These are phyloP conservation scores for Pseudonitzschia multistriata DNA, from an alignment of 108 stramenopile genomes.

Conservation along the genomic window DNA sequence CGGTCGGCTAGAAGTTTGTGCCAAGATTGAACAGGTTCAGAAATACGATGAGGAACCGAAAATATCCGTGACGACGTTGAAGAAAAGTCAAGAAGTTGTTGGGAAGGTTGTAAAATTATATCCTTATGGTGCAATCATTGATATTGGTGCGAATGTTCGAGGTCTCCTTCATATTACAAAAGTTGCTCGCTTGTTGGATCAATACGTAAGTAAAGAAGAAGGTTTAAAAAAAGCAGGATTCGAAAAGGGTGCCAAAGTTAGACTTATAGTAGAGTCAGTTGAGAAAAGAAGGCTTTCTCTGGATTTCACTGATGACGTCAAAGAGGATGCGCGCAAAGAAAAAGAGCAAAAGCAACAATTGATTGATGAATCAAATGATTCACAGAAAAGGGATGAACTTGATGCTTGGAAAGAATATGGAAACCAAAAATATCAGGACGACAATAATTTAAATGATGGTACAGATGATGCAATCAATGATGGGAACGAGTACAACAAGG, in stretches of 20 bases:
- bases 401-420: constrained; percentile 10
- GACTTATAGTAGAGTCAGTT: constrained; percentile 47
- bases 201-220: constrained; percentile 59
- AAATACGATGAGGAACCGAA: constrained; percentile 19
- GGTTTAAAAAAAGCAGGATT: constrained; percentile 60
- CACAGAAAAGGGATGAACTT: background rate
- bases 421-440: constrained; percentile 23
- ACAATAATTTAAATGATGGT: background rate
- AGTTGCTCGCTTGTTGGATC: constrained; percentile 49
- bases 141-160: constrained; percentile 76
- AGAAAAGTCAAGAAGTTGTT: constrained; percentile 36
- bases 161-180: constrained; percentile 72
- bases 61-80: constrained; percentile 50
- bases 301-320: constrained; percentile 58
- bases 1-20: constrained; percentile 62
- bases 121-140: constrained; percentile 70
- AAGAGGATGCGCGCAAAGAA: constrained; percentile 32
- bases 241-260: constrained; percentile 44
- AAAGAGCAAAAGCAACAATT: background rate
- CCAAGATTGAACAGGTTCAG: constrained; percentile 39
- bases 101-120: constrained; percentile 53
- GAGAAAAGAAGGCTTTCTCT: constrained; percentile 55
- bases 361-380: background rate
- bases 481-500: background rate
- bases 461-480: background rate